These are phyloP conservation scores for Curvularia spicifera DNA, from an alignment of 2,329 filamentous ascomycete species.

Conservation along the genomic window DNA sequence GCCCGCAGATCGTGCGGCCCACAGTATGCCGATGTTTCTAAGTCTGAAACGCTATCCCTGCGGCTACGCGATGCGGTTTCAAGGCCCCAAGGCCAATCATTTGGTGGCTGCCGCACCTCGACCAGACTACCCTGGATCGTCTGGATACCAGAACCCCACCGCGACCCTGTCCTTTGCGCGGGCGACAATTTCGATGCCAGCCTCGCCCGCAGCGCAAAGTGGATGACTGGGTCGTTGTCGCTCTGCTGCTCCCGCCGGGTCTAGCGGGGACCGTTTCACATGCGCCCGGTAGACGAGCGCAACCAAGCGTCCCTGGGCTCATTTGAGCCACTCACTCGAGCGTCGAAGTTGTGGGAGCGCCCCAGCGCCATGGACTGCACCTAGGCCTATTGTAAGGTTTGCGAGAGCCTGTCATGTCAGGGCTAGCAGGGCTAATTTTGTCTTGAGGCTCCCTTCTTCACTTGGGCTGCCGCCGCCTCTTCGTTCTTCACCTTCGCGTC, in stretches of 20 bases:
- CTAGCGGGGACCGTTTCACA: constrained; percentile 37
- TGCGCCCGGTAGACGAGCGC: constrained; percentile 25
- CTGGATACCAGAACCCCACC: constrained; percentile 26
- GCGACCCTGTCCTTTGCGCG: constrained; percentile 7
- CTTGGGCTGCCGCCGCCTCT: constrained; percentile 18
- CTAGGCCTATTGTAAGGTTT: constrained; percentile 40
- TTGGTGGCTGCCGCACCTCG: constrained; percentile 36
- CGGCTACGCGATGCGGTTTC: constrained; percentile 33
- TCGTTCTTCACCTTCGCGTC: constrained; percentile 31
- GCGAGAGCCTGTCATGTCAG: constrained; percentile 31
- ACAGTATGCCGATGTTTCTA: constrained; percentile 30
- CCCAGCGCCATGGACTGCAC: constrained; percentile 39
- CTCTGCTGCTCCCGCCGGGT: constrained; percentile 23
- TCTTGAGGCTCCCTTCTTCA: constrained; percentile 31
- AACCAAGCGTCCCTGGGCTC: constrained; percentile 30
- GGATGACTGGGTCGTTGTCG: constrained; percentile 24
- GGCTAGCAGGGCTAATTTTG: constrained; percentile 27
- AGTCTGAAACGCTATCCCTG: constrained; percentile 42
- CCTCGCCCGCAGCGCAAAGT: constrained; percentile 14
- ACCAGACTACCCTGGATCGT: constrained; percentile 39
- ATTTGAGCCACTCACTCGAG: constrained; percentile 48
- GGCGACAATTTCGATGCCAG: constrained; percentile 13
- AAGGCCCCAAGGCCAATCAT: constrained; percentile 44
- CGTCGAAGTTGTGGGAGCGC: constrained; percentile 27
- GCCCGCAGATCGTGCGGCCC: constrained; percentile 36